Evolutionary conservation across 2,329 filamentous ascomycete species (phyloP).

Genomic region (Fusarium luffae): DNA sequence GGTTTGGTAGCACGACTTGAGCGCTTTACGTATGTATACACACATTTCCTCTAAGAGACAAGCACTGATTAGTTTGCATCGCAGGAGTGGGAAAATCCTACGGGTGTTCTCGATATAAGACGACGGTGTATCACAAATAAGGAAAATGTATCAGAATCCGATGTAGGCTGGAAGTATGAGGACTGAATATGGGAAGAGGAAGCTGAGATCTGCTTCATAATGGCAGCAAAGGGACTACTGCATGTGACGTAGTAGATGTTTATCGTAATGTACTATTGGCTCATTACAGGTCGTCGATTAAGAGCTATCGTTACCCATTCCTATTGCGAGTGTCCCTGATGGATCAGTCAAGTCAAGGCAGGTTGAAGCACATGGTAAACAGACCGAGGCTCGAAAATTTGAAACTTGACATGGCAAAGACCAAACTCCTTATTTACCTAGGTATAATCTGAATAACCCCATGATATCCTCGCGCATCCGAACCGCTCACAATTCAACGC

Average conservation of each 20-base stretch:
- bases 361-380: background rate
- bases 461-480: conserved; percentile 36
- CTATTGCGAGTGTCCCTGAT: background rate
- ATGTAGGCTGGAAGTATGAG: background rate
- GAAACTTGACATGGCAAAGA: conserved; percentile 23
- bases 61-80: background rate
- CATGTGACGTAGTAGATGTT: background rate
- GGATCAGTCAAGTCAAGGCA: background rate
- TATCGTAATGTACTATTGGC: background rate
- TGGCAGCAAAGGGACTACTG: background rate
- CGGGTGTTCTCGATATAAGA: background rate
- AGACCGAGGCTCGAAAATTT: background rate
- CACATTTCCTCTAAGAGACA: background rate
- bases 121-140: background rate
- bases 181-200: background rate
- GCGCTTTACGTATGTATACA: background rate
- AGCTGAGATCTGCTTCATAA: background rate
- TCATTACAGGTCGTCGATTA: background rate
- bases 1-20: conserved; percentile 34
- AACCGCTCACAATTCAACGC: conserved; percentile 30
- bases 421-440: conserved; percentile 43
- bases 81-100: background rate
- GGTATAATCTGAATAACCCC: conserved; percentile 44
- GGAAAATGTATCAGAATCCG: conserved; percentile 6
- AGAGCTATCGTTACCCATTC: background rate